phyloP scores from a whole-genome alignment of 1,284 basidiomycete species.

The Trichosporon ovoides region DNA sequence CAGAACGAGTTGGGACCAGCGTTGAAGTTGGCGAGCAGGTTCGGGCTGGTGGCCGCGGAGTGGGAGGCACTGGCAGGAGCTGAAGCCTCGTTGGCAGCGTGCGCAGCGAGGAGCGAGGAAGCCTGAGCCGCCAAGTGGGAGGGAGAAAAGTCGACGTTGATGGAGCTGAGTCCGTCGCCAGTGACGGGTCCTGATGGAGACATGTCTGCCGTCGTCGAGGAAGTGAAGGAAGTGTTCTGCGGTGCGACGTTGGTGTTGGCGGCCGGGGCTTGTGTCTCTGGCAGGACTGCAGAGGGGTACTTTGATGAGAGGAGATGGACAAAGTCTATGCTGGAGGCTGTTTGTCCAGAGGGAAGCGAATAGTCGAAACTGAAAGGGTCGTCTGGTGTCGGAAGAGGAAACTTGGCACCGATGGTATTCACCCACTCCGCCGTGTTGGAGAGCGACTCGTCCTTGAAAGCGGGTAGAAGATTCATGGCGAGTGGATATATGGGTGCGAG shows the following conservation, averaged over 20 bases:
- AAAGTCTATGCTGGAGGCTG: not conserved
- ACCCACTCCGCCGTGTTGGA: constrained; percentile 13
- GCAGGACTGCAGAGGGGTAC: not conserved
- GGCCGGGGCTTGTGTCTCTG: not conserved
- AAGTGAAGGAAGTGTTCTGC: not conserved
- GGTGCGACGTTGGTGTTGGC: not conserved
- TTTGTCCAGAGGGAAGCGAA: constrained; percentile 3
- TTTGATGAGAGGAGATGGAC: constrained; percentile 1
- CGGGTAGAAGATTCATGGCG: constrained; percentile 12
- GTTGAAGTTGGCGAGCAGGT: not conserved
- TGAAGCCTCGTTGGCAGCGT: not conserved
- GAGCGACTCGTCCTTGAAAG: constrained; percentile 12
- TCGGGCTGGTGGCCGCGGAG: not conserved
- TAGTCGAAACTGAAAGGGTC: constrained; percentile 4
- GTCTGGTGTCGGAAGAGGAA: constrained; percentile 5
- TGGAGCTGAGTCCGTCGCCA: not conserved
- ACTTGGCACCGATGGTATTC: constrained; percentile 9
- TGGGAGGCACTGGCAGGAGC: not conserved
- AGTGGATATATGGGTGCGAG: not conserved
- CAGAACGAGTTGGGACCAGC: constrained; percentile 12
- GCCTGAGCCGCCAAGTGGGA: not conserved
- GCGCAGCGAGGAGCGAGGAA: constrained; percentile 1
- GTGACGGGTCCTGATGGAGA: not conserved
- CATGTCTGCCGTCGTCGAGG: not conserved
- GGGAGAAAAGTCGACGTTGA: not conserved